Evolutionary conservation across 2,329 filamentous ascomycete genomes (phyloP).

Genomic region (Nannizziopsis arthrosporioides): DNA sequence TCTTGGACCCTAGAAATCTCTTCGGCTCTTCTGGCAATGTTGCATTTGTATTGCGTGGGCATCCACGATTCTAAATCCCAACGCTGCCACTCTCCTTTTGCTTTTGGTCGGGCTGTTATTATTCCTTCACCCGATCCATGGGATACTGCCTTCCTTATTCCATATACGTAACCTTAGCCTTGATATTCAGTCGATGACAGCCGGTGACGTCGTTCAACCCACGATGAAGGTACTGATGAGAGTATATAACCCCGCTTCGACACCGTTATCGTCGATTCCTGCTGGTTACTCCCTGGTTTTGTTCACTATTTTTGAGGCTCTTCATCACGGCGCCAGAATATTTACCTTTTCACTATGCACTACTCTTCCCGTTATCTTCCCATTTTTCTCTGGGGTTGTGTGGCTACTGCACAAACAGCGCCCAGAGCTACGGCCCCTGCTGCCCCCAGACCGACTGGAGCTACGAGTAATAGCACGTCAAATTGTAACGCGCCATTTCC

Average conservation of each 20-base stretch:
- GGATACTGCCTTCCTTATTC: too few species aligned
- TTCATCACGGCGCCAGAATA: neutral
- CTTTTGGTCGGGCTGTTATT: too few species aligned
- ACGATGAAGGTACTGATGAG: neutral
- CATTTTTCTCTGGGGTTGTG: neutral
- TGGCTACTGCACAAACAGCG: neutral
- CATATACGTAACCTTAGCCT: neutral
- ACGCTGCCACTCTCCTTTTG: too few species aligned
- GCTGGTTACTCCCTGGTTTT: neutral
- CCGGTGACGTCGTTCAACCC: constrained; percentile 5
- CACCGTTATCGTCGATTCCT: neutral
- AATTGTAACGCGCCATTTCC: neutral
- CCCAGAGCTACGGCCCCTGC: neutral
- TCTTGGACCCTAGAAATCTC: too few species aligned
- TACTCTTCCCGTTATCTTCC: neutral
- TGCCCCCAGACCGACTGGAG: neutral
- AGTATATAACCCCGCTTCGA: constrained; percentile 4
- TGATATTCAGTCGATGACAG: neutral
- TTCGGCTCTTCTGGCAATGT: too few species aligned
- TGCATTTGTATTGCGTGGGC: too few species aligned
- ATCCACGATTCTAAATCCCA: too few species aligned
- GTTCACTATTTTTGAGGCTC: neutral
- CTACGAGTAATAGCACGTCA: neutral
- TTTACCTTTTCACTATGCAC: neutral
- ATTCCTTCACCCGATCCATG: too few species aligned